Conservation (phyloP, 805 yeast genomes). For the Spathaspora boniae region DNA sequence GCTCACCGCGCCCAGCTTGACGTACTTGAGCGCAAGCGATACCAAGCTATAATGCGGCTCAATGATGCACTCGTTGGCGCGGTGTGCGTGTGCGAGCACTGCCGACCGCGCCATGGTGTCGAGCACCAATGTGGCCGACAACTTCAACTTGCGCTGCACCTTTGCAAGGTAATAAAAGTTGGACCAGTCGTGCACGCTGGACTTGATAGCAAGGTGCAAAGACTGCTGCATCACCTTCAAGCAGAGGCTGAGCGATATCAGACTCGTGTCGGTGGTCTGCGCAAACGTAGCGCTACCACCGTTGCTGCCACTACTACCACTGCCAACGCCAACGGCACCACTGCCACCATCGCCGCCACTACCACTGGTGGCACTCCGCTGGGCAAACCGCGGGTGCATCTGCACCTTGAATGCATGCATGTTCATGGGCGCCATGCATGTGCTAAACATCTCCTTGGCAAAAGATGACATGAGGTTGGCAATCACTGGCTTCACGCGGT, state of each 20-base stretch:
- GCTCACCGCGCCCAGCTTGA: slow-evolving; percentile 31
- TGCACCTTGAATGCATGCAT: slow-evolving; percentile 52
- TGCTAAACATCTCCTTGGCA: slow-evolving; percentile 58
- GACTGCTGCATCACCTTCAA: slow-evolving; percentile 40
- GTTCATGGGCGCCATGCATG: slow-evolving; percentile 60
- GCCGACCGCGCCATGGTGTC: slow-evolving; percentile 45
- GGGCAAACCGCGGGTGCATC: slow-evolving; percentile 32
- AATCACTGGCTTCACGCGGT: slow-evolving; percentile 30
- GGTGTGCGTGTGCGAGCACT: slow-evolving; percentile 30
- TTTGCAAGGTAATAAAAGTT: slow-evolving; percentile 57
- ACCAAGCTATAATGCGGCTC: slow-evolving; percentile 77
- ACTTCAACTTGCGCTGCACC: slow-evolving; percentile 48
- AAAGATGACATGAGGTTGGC: slow-evolving; percentile 49
- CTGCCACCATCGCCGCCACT: too few relatives aligned
- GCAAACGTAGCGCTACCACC: slow-evolving; percentile 24
- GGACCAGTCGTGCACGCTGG: slow-evolving; percentile 55
- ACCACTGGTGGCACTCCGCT: slow-evolving; percentile 16
- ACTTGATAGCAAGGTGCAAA: slow-evolving; percentile 45
- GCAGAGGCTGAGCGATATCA: slow-evolving; percentile 22
- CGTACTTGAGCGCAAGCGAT: slow-evolving; percentile 56
- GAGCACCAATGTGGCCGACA: slow-evolving; percentile 31
- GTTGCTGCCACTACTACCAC: too few relatives aligned
- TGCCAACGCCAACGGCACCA: too few relatives aligned
- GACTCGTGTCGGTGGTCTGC: slow-evolving; percentile 18
- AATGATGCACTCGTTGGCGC: slow-evolving; percentile 52